Evolutionary conservation across 371 early-diverging fungal genomes (phyloP), one percentile per base, ranked within the genome.

Genomic region (Mortierella sp.): DNA sequence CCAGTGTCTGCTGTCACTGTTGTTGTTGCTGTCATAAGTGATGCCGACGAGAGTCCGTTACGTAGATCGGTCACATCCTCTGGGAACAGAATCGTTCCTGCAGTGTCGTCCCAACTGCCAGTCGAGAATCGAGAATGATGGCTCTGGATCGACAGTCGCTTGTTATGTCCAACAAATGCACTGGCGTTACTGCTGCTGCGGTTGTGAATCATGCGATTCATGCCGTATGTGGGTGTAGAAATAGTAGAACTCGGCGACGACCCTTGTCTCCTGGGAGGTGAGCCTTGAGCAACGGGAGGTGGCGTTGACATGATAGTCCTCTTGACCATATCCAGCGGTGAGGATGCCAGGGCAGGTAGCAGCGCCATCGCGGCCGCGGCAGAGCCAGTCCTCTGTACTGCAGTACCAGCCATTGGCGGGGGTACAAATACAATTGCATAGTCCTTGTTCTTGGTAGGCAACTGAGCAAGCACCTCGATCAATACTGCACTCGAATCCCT

Each of bases 381-480:
- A 0, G 70, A 34, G 24, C 68, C 68, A 24, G 10, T 19, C 68
- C 24, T 63, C 6, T 8, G 34, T 34, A 63, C 9, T 6, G 65
- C 34, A 38, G 31, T 42, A 14, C 26, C 75, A 16, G 26, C n/a
- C 14, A 73, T 48, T 21, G 76, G 47, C 19, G 73, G 77, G 10
- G 70, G 3, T 3, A 71, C 26, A 38, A 86, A 79, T 19, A 86
- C 70, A 8, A 68, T 26, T 0, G 80, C 76, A 76, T 86, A 86
- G 34, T 86, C 87, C 75, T 80, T 82, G 31, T 80, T 82, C 74
- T 82, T 86, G 74, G 26, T 28, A 3, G 87, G 87, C 16, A 86
- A 57, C 13, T 80, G 80, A 0, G 73, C 70, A 55, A 86, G 70
- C 16, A 78, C 65, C 44, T 86, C 87, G 63, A 81, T 79, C 68